Percentiles rank a stretch among this genome's conserved stretches.
Evolutionary conservation across 352 stramenopile species (phyloP).

Genomic region (Phytopythium oedochilum): DNA sequence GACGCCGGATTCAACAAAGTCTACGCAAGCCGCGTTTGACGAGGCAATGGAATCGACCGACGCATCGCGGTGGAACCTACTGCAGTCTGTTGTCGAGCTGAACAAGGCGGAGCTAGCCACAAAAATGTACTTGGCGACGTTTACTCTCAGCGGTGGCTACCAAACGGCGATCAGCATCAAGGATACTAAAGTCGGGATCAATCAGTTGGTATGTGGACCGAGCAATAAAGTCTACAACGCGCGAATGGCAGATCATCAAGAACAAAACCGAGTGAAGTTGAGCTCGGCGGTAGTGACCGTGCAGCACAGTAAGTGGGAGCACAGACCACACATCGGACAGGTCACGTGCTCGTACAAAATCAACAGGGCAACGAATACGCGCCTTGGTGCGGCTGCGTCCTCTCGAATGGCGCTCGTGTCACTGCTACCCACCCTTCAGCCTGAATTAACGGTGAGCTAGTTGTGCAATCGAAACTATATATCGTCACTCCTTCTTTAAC

Average conservation of each 20-base stretch:
- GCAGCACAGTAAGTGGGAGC: not conserved
- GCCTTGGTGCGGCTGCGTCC: not conserved
- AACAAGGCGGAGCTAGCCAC: constrained; percentile 18
- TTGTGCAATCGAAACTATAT: not conserved
- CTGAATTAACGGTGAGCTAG: not conserved
- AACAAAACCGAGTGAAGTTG: not conserved
- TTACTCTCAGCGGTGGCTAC: constrained; percentile 9
- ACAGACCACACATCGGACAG: constrained; percentile 1
- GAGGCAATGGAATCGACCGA: not conserved
- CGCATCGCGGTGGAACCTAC: constrained; percentile 10
- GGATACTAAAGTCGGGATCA: constrained; percentile 27
- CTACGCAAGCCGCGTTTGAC: not conserved
- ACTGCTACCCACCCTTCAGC: not conserved
- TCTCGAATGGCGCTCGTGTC: not conserved
- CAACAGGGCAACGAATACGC: not conserved
- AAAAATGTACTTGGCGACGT: constrained; percentile 19
- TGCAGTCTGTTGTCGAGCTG: constrained; percentile 25
- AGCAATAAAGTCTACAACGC: constrained; percentile 4
- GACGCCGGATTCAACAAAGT: not conserved
- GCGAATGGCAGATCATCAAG: not conserved
- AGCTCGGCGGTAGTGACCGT: not conserved
- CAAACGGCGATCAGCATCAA: constrained; percentile 22
- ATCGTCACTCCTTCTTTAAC: not conserved
- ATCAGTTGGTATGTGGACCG: constrained; percentile 37
- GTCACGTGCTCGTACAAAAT: not conserved